A percentile compares a stretch with the other conserved stretches of the same genome.
Conservation (phyloP, 1,284 basidiomycete genomes). For the Puccinia hordei region DNA sequence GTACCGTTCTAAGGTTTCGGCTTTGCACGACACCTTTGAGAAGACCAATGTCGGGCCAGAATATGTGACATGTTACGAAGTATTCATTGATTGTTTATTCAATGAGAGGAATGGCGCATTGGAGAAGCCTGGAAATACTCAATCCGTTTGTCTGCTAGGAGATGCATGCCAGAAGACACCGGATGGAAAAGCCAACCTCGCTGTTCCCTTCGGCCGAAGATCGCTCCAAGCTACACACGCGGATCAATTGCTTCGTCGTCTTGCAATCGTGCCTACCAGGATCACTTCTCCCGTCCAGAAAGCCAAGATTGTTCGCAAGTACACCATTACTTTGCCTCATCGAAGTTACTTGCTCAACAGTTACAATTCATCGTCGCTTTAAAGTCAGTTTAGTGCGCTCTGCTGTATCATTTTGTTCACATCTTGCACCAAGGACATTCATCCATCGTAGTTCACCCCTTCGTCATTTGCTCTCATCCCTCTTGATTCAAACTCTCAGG, state of each 20-base stretch:
- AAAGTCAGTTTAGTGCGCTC: neutral
- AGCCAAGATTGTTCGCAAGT: constrained; percentile 34
- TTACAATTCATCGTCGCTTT: neutral
- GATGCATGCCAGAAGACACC: constrained; percentile 39
- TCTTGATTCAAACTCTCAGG: too few species aligned
- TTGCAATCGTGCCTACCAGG: neutral
- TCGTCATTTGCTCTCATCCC: too few species aligned
- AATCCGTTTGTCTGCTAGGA: constrained; percentile 39
- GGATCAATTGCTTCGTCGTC: neutral
- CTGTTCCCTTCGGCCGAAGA: constrained; percentile 29
- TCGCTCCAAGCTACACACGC: neutral
- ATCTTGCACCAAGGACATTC: too few species aligned
- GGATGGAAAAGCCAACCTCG: constrained; percentile 26
- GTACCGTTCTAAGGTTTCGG: constrained; percentile 33
- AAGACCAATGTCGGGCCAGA: constrained; percentile 44
- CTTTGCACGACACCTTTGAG: constrained; percentile 31
- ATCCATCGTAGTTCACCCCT: neutral
- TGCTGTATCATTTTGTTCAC: too few species aligned
- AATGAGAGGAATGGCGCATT: constrained; percentile 33
- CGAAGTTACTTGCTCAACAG: constrained; percentile 17
- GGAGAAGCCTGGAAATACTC: constrained; percentile 40
- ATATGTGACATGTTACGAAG: constrained; percentile 50
- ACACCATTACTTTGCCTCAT: constrained; percentile 17
- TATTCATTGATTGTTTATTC: constrained; percentile 45
- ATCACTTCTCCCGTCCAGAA: constrained; percentile 2